Conservation (phyloP, 305 asterid species). For the Solanum aculeatissimum region DNA sequence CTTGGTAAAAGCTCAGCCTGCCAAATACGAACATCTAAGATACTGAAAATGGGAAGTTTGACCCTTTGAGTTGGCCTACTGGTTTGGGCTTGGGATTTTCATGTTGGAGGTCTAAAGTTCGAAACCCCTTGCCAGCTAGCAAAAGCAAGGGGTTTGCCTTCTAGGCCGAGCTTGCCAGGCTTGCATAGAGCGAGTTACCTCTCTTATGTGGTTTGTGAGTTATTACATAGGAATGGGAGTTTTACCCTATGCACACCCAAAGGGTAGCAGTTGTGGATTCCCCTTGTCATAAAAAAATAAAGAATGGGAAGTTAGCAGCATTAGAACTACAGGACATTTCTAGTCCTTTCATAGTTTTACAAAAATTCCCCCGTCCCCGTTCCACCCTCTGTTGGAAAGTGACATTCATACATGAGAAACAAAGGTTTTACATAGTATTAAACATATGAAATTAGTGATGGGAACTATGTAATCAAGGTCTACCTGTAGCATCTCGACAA, state of each 20-base stretch:
- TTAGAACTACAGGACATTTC: background rate
- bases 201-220: too few relatives aligned
- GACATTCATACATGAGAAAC: background rate
- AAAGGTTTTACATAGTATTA: background rate
- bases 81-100: too few relatives aligned
- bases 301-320: background rate
- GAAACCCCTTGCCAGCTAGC: too few relatives aligned
- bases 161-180: too few relatives aligned
- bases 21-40: background rate
- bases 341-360: background rate
- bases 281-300: too few relatives aligned
- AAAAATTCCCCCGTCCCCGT: background rate
- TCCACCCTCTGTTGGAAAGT: background rate
- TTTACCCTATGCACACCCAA: too few relatives aligned
- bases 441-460: background rate
- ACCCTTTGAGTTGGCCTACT: too few relatives aligned
- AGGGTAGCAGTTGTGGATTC: too few relatives aligned
- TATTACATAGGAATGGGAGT: too few relatives aligned
- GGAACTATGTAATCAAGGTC: background rate
- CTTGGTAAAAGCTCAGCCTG: background rate
- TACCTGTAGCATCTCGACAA: slow-evolving; percentile 98
- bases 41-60: background rate
- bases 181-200: too few relatives aligned
- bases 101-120: too few relatives aligned
- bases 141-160: too few relatives aligned